Base-by-base conservation (phyloP, 2,329 filamentous ascomycete species). In the Aspergillus sergii region DNA sequence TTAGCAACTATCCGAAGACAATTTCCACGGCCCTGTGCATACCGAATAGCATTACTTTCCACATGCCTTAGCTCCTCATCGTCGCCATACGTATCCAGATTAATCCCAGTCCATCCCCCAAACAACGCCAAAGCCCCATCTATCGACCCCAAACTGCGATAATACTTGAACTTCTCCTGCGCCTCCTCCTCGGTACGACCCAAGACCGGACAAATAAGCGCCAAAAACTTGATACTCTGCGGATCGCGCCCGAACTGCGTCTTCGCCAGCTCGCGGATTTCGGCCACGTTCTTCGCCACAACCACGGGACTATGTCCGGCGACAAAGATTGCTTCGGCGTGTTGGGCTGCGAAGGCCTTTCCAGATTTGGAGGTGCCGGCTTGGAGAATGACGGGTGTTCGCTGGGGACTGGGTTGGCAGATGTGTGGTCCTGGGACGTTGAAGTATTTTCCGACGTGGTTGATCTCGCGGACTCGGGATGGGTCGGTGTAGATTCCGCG, bases 71-170 rank as follows among this genome's bases (percentile, higher is more conserved):
- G 76, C 72, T 90, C 88, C 70, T 90, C 83, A 48, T 90, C 87
- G 30, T 90, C 87, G 0, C 78, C 83, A 66, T 89, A 90, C 50
- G 83, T 78, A 8, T 82, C 79, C 28, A 90, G 76, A 71, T 91
- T 86, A 54, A 89, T 88, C 0, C 88, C 90, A 0, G 90, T 92
- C 89, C 90, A 93, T 1, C 90, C 90, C 23, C 89, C 89, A 69
- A 92, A 93, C 21, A 92, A 75, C 1, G 89, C 88, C 61, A 92
- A 72, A 0, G 89, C 90, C 2, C 90, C 90, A 67, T 89, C 90
- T 48, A 85, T 81, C 2, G 84, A 85, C 0, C 88, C 90, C 70
- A 91, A 86, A 60, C 83, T 82, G 11, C 84, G 80, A 64, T 87
- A 88, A 6, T 91, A 86, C 0, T 81, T 77, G 58, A 89, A 86